These are phyloP conservation scores for Cercospora sojina DNA, from an alignment of 2,329 filamentous ascomycete species.

Conservation along the genomic window DNA sequence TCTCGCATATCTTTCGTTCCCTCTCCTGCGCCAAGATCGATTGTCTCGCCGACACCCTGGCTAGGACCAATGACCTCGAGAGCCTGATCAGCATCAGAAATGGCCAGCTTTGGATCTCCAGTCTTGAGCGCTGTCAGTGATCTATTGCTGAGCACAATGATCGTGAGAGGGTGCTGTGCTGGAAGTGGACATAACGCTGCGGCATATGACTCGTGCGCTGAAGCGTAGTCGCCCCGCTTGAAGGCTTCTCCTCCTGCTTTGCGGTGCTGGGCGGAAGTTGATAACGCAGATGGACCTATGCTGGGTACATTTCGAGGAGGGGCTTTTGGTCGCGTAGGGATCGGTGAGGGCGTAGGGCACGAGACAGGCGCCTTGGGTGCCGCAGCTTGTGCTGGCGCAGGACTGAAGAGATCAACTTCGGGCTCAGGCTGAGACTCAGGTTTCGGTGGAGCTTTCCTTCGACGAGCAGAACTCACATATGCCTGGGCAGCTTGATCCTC, in stretches of 20 bases:
- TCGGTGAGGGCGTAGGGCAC: conserved; percentile 40
- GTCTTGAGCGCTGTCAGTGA: conserved; percentile 88
- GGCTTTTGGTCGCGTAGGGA: conserved; percentile 47
- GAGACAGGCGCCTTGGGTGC: conserved; percentile 16
- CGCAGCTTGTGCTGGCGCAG: conserved; percentile 20
- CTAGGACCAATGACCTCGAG: conserved; percentile 75
- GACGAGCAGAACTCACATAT: conserved; percentile 82
- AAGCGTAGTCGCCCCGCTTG: conserved; percentile 88
- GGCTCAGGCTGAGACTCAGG: conserved; percentile 33
- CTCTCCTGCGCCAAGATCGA: conserved; percentile 63
- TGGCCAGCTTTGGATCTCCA: conserved; percentile 83
- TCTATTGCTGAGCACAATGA: conserved; percentile 88
- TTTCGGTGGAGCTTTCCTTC: conserved; percentile 64
- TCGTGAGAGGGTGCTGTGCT: conserved; percentile 73
- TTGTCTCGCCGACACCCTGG: conserved; percentile 75
- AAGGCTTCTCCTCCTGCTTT: conserved; percentile 82
- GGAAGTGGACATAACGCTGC: conserved; percentile 74
- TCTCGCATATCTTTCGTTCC: conserved; percentile 81
- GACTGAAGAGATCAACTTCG: conserved; percentile 40
- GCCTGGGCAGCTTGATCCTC: conserved; percentile 80
- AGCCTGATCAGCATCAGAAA: conserved; percentile 79
- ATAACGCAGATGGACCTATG: conserved; percentile 67
- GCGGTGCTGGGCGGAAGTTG: conserved; percentile 74
- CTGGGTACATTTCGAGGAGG: conserved; percentile 63
- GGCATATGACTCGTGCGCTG: conserved; percentile 80